Evolutionary conservation across 345 rosid genomes (phyloP), one percentile per base, ranked within the genome.

Genomic region (Tarenaya hassleriana): DNA sequence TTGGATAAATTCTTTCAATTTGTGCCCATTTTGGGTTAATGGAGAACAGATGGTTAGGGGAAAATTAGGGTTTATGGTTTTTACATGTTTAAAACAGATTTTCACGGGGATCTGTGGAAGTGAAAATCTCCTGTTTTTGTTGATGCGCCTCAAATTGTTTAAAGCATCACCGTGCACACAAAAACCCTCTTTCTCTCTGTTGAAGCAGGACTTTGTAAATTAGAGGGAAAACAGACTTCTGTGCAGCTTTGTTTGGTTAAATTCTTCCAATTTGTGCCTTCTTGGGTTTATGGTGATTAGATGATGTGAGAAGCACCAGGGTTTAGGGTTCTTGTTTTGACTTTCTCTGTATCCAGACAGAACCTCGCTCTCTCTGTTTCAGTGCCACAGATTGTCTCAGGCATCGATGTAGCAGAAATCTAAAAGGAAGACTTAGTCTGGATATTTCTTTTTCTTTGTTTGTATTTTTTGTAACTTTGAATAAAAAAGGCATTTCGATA

Each of bases 21-120:
- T 43, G 47, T 21, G 35, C 16, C n/a, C 41, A 3, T 52, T 54
- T 43, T 54, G 34, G 19, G 4, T 16, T 41, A 5, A 12, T 18
- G 45, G n/a, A 50, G 41, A n/a, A 46, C 29, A 24, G 29, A 24
- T 24, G 29, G 29, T 24, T 2, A 24, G 0, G n/a, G n/a, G 41
- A 19, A 34, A 21, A 47, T 42, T 54, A 34, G 49, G 4, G 1
- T 42, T 67, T 43, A 42, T 53, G 21, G 56, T 7, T 53, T 37
- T 37, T 35, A 49, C 44, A 21, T 34, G 16, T 5, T 16, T 44
- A 8, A 13, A 10, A 44, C 5, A 49, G 33, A 3, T 39, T n/a
- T 11, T 40, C 20, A 33, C 47, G 6, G 39, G n/a, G 61, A 47
- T 41, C 16, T 0, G 20, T 39, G 18, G 29, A 2, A 24, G 29